These are phyloP conservation scores for Pleurotus djamor DNA, from an alignment of 768 basidiomycete genomes.

Conservation along the genomic window DNA sequence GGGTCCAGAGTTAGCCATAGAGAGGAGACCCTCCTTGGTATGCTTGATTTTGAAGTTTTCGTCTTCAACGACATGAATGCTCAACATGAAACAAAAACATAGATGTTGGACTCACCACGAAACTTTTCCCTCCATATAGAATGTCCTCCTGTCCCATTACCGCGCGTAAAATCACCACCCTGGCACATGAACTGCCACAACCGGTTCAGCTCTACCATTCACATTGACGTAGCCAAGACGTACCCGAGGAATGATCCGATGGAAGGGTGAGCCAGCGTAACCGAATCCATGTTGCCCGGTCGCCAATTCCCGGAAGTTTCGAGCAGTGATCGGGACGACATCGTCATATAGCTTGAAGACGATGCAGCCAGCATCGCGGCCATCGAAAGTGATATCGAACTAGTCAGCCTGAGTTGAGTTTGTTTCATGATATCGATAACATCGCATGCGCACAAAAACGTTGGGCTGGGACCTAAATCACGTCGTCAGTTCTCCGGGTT, in stretches of 20 bases:
- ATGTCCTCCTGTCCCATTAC: constrained; percentile 76
- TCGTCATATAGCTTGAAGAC: constrained; percentile 86
- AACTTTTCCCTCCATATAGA: constrained; percentile 77
- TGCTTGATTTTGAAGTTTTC: constrained; percentile 83
- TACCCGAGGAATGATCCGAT: constrained; percentile 70
- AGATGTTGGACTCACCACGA: constrained; percentile 36
- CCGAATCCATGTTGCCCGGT: constrained; percentile 75
- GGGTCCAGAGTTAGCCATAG: constrained; percentile 85
- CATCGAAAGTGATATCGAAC: constrained; percentile 66
- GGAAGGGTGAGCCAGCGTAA: constrained; percentile 69
- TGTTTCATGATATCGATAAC: too few species aligned
- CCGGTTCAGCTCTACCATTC: not conserved
- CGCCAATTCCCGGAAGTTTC: constrained; percentile 88
- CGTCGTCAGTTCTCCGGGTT: too few species aligned
- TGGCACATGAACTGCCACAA: constrained; percentile 76
- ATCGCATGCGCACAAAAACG: not conserved
- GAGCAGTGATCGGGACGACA: constrained; percentile 69
- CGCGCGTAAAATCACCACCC: constrained; percentile 80
- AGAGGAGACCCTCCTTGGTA: constrained; percentile 61
- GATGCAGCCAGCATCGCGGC: constrained; percentile 48
- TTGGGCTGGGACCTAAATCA: not conserved
- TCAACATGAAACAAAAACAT: not conserved
- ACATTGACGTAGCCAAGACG: not conserved
- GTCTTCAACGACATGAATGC: constrained; percentile 34
- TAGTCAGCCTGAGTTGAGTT: constrained; percentile 16